A percentile compares a stretch with the other conserved stretches of the same genome.
These are phyloP conservation scores for Tulasnella sp. DNA, from an alignment of 768 basidiomycete genomes.

Conservation along the genomic window DNA sequence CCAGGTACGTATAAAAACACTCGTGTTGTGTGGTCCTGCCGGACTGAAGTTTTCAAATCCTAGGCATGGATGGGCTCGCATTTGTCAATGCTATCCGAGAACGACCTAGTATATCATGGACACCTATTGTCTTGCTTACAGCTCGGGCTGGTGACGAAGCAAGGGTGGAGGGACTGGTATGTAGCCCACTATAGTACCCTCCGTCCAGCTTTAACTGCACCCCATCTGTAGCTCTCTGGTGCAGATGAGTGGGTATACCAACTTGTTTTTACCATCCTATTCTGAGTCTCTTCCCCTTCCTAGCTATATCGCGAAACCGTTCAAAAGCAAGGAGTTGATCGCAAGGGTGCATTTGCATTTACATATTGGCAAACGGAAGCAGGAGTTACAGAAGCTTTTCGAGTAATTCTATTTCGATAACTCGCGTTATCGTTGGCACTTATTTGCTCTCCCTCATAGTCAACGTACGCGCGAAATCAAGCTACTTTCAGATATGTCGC, in stretches of 20 bases:
- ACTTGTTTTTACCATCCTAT: not conserved
- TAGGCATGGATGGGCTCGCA: conserved; percentile 27
- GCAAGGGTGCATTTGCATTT: conserved; percentile 31
- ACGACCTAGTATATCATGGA: conserved; percentile 18
- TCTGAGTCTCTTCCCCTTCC: not conserved
- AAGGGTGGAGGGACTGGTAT: conserved; percentile 27
- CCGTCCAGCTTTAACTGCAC: not conserved
- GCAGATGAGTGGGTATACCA: conserved; percentile 27
- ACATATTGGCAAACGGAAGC: conserved; percentile 29
- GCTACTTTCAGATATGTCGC: conserved; percentile 26
- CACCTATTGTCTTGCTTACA: conserved; percentile 29
- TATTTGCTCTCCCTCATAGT: conserved; percentile 15
- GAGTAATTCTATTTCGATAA: not conserved
- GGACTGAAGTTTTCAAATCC: not conserved
- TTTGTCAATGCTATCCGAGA: conserved; percentile 25
- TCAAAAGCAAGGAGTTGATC: conserved; percentile 29
- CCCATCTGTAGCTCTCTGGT: conserved; percentile 23
- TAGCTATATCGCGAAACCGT: conserved; percentile 32
- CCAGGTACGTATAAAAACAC: conserved; percentile 23
- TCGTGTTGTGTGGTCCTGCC: not conserved
- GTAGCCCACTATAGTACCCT: not conserved
- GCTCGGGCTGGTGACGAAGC: conserved; percentile 30
- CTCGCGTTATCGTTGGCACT: not conserved
- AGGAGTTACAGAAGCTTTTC: conserved; percentile 17
- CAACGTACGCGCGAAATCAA: conserved; percentile 25